Evolutionary conservation across 345 rosid species (phyloP).

Genomic region (Ceriops decandra): DNA sequence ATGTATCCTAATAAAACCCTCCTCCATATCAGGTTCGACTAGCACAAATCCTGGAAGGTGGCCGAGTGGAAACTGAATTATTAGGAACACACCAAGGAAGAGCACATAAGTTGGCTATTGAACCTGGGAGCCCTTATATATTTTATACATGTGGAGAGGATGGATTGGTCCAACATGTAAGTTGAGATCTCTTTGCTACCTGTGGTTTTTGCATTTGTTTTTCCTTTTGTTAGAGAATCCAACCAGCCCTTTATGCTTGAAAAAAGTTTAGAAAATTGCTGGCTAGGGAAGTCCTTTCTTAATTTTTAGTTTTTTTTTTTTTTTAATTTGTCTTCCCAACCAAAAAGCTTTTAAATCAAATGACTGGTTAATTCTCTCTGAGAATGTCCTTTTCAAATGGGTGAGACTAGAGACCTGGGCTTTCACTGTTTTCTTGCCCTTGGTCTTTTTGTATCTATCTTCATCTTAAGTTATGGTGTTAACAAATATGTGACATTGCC

Average conservation of each 20-base stretch:
- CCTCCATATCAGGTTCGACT: slow-evolving; percentile 57
- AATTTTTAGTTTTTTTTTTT: neutral
- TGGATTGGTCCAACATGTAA: slow-evolving; percentile 86
- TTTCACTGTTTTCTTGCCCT: slow-evolving; percentile 11
- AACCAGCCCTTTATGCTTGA: slow-evolving; percentile 1
- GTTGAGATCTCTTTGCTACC: slow-evolving; percentile 25
- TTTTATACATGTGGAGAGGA: slow-evolving; percentile 92
- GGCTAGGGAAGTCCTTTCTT: neutral
- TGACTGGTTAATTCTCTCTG: neutral
- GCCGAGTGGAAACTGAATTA: slow-evolving; percentile 49
- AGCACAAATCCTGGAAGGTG: slow-evolving; percentile 65
- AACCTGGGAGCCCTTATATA: slow-evolving; percentile 80
- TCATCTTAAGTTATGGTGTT: neutral
- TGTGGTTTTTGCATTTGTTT: neutral
- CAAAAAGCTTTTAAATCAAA: neutral
- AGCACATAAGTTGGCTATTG: slow-evolving; percentile 80
- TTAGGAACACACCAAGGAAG: slow-evolving; percentile 59
- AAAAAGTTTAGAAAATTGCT: neutral
- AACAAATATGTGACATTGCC: slow-evolving; percentile 14
- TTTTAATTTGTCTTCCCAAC: neutral
- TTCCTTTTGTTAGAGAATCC: slow-evolving; percentile 1
- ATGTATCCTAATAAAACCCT: neutral
- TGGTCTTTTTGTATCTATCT: neutral
- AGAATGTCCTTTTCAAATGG: neutral
- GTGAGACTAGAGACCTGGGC: neutral